Evolutionary conservation across 208 protist genomes (phyloP).

Genomic region (Balamuthia mandrillaris): DNA sequence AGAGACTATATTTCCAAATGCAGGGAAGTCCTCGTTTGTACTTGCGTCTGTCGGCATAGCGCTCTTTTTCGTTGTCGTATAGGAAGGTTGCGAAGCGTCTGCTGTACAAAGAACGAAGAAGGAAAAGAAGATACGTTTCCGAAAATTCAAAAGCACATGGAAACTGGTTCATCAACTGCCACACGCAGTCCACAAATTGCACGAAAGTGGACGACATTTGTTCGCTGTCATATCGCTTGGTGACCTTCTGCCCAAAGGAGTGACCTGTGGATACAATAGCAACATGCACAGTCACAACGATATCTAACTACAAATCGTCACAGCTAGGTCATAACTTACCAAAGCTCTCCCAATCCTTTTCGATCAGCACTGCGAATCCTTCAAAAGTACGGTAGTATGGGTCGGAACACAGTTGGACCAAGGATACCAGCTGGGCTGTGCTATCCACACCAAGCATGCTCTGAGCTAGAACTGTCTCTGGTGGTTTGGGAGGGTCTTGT

Average conservation of each 20-base stretch:
- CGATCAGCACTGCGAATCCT: slow-evolving; percentile 17
- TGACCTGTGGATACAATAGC: neutral
- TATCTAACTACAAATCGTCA: neutral
- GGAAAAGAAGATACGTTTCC: slow-evolving; percentile 2
- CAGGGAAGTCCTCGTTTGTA: too few relatives aligned
- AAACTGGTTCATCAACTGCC: slow-evolving; percentile 13
- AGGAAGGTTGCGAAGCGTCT: slow-evolving; percentile 19
- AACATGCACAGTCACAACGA: neutral
- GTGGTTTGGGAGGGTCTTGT: too few relatives aligned
- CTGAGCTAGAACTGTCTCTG: too few relatives aligned
- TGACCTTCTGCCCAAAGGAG: neutral
- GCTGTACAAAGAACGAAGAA: slow-evolving; percentile 19
- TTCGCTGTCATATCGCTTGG: neutral
- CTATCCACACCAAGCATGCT: too few relatives aligned
- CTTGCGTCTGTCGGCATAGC: slow-evolving; percentile 13
- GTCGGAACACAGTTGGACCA: slow-evolving; percentile 21
- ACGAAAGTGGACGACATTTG: slow-evolving; percentile 8
- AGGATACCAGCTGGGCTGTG: too few relatives aligned
- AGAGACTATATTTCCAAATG: too few relatives aligned
- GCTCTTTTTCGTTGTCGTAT: neutral
- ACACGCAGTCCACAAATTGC: slow-evolving; percentile 31
- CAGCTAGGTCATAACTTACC: neutral
- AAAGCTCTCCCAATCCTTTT: slow-evolving; percentile 38
- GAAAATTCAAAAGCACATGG: slow-evolving; percentile 25
- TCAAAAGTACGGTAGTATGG: slow-evolving; percentile 25